phyloP scores from a whole-genome alignment of 129 eudicot species.

The Logfia minima region DNA sequence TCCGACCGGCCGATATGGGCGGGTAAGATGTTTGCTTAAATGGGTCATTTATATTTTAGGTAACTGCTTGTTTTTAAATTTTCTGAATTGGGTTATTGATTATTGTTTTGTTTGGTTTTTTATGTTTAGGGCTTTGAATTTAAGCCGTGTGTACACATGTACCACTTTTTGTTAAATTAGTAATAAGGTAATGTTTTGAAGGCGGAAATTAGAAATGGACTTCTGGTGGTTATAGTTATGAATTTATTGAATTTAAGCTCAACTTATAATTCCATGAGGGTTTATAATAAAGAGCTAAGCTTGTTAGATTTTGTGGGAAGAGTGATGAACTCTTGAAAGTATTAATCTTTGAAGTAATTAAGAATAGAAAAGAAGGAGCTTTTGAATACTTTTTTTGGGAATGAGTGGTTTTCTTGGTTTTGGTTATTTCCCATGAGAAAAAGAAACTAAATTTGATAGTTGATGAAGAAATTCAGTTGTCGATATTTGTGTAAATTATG shows the following conservation, averaged over 20 bases:
- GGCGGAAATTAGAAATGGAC: not conserved
- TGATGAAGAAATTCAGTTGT: not conserved
- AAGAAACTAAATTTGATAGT: constrained; percentile 10
- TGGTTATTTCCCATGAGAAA: constrained; percentile 15
- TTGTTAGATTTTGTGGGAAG: not conserved
- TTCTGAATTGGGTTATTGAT: constrained; percentile 21
- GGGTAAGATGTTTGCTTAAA: constrained; percentile 51
- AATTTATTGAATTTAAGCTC: not conserved
- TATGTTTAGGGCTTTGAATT: not conserved
- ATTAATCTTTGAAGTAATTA: not conserved
- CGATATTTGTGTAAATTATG: not conserved
- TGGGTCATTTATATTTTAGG: constrained; percentile 11
- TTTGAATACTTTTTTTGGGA: constrained; percentile 5
- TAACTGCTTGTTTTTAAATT: constrained; percentile 6
- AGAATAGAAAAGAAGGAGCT: not conserved
- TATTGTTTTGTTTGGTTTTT: constrained; percentile 1
- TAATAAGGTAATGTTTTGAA: not conserved
- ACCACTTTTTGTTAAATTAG: not conserved
- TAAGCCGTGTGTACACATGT: not conserved
- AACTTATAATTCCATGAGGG: not conserved
- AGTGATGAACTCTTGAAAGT: constrained; percentile 25
- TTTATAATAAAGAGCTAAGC: not conserved
- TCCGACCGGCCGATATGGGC: constrained; percentile 85
- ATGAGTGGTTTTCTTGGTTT: not conserved
- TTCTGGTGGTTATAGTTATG: not conserved